Conservation (phyloP, 106 monocot species). For the Posidonia australis region DNA sequence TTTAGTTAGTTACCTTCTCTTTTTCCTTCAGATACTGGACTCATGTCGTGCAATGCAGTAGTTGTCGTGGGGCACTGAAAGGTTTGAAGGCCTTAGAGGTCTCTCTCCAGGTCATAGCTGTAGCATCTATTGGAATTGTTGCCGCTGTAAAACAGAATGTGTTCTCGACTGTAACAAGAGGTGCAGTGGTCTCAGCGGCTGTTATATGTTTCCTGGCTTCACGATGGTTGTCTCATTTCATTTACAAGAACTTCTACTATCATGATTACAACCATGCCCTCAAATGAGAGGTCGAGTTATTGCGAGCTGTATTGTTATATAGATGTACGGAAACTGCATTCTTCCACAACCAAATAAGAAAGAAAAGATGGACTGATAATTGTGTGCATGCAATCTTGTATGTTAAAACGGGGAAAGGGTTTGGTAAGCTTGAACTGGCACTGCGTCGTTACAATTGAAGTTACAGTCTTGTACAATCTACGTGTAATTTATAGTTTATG, state of each 20-base stretch:
- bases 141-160: slow-evolving; percentile 42
- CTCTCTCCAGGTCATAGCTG: slow-evolving; percentile 50
- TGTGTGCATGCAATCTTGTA: too few species aligned
- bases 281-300: too few species aligned
- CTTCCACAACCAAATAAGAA: too few species aligned
- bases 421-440: too few species aligned
- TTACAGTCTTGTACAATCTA: too few species aligned
- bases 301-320: too few species aligned
- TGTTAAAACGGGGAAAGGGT: too few species aligned
- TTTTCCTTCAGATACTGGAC: slow-evolving; percentile 55
- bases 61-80: slow-evolving; percentile 56
- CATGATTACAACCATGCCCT: slow-evolving; percentile 81
- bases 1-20: too few species aligned
- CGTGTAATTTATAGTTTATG: too few species aligned
- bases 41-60: slow-evolving; percentile 74
- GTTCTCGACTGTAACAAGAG: slow-evolving; percentile 24
- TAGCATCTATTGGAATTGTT: slow-evolving; percentile 45
- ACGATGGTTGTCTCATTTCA: slow-evolving; percentile 71
- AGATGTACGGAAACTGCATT: too few species aligned
- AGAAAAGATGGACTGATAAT: too few species aligned
- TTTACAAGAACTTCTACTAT: slow-evolving; percentile 77
- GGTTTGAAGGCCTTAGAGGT: slow-evolving; percentile 49
- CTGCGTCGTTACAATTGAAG: too few species aligned
- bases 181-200: slow-evolving; percentile 33
- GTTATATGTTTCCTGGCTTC: slow-evolving; percentile 59